These are phyloP conservation scores for Verruconis gallopava DNA, from an alignment of 2,329 filamentous ascomycete genomes.

Conservation along the genomic window DNA sequence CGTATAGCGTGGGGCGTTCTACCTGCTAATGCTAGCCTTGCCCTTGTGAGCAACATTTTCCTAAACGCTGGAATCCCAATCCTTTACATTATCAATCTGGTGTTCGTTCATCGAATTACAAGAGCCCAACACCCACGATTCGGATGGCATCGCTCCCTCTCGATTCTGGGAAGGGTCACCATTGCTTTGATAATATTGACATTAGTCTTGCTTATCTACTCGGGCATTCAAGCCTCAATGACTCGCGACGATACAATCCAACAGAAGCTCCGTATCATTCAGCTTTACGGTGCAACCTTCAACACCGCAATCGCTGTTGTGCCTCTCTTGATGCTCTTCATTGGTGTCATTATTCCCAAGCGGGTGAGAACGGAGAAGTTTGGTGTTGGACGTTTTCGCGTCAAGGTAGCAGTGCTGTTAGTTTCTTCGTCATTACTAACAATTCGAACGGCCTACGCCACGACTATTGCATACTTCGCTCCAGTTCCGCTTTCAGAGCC, in stretches of 20 bases:
- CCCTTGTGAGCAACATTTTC: constrained; percentile 52
- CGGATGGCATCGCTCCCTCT: constrained; percentile 51
- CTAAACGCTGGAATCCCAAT: constrained; percentile 51
- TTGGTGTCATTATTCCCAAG: constrained; percentile 36
- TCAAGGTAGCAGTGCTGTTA: constrained; percentile 54
- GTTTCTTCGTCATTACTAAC: constrained; percentile 46
- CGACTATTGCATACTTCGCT: constrained; percentile 43
- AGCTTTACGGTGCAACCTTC: constrained; percentile 48
- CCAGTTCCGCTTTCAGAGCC: constrained; percentile 31
- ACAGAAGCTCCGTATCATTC: constrained; percentile 45
- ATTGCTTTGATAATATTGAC: constrained; percentile 45
- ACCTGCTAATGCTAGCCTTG: constrained; percentile 31
- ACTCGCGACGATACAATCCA: constrained; percentile 42
- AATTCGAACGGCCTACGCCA: constrained; percentile 57
- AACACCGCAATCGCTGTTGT: constrained; percentile 56
- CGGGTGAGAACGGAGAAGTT: constrained; percentile 42
- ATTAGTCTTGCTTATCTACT: constrained; percentile 54
- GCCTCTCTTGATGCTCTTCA: constrained; percentile 44
- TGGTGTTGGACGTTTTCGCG: constrained; percentile 51
- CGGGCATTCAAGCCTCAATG: constrained; percentile 52
- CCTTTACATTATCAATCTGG: constrained; percentile 64
- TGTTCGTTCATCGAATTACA: constrained; percentile 66
- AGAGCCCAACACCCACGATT: constrained; percentile 57
- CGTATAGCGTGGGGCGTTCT: constrained; percentile 22
- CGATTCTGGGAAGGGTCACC: constrained; percentile 41